Evolutionary conservation across 2,329 filamentous ascomycete species (phyloP), one percentile per base, ranked within the genome.

Genomic region (Leptosphaerulina australis): DNA sequence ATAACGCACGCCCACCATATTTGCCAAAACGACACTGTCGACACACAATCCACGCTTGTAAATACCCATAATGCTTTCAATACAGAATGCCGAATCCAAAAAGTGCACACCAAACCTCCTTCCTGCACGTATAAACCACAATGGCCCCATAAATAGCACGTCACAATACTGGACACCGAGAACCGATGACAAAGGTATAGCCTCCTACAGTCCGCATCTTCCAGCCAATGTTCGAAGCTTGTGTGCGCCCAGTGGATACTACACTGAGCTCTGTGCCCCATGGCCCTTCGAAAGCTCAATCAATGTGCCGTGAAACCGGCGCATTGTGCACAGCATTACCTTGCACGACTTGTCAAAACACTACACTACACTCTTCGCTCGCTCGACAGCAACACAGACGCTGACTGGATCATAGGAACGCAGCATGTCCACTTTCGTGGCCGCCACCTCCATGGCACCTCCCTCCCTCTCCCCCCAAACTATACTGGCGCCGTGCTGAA

Each of bases 61-160:
- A 18, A 14, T 20, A 10, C 14, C n/a, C 37, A 43, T 2, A 3
- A 81, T 81, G 78, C 70, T 81, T 20, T 67, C 78, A 33, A 73
- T 81, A 29, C 68, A 74, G 24, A 39, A 66, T 39, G 39, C 67
- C 25, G 53, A 62, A 2, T 48, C 63, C 1, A 51, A 64, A 33
- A 78, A 79, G 51, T 77, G 78, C 45, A 83, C 79, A 0, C 83
- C 87, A 3, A 87, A 96, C 65, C 76, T 96, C 15, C 79, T 97
- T 11, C 91, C 92, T 3, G 94, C 90, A 64, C 83, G 84, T 45
- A 84, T 97, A 66, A 82, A 92, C 63, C 87, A 95, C 71, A 84
- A 88, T 61, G 92, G 92, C 1, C 79, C 85, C 1, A 78, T 93
- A 44, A 81, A 85, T 40, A 77, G 84, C 1, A 76, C 82, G 4